phyloP scores from a whole-genome alignment of 306 rosid genomes.

The Prosopis cineraria region DNA sequence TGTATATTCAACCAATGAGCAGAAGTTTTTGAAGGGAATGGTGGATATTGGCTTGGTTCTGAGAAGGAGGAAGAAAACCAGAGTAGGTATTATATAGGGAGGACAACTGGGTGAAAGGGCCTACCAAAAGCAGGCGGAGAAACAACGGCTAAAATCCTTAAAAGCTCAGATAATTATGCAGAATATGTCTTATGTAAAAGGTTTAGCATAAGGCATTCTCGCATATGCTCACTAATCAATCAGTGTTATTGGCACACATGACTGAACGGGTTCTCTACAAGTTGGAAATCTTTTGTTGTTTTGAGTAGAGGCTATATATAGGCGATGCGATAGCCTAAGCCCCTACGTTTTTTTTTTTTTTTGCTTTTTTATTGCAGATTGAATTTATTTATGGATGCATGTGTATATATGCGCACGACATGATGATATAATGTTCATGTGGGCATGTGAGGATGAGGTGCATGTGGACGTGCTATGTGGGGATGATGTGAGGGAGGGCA shows the following conservation, averaged over 20 bases:
- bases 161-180: constrained; percentile 37
- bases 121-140: constrained; percentile 29
- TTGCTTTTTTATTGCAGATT: not conserved
- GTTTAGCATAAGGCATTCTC: not conserved
- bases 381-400: constrained; percentile 22
- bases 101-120: constrained; percentile 42
- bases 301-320: not conserved
- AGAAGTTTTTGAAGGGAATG: constrained; percentile 36
- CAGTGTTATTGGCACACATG: not conserved
- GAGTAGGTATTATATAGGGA: constrained; percentile 66
- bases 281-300: not conserved
- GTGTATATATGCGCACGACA: constrained; percentile 12
- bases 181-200: constrained; percentile 31
- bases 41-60: constrained; percentile 39
- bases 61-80: constrained; percentile 40
- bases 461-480: constrained; percentile 32
- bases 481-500: constrained; percentile 37
- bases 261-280: not conserved
- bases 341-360: not conserved
- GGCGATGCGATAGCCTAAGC: not conserved
- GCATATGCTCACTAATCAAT: not conserved
- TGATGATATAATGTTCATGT: not conserved
- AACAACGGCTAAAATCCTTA: constrained; percentile 25
- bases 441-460: constrained; percentile 43
- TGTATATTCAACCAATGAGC: not conserved